Percentiles rank a stretch among this genome's conserved stretches.
phyloP scores from a whole-genome alignment of 1,139 yeast genomes.

The Geotrichum restrictum region DNA sequence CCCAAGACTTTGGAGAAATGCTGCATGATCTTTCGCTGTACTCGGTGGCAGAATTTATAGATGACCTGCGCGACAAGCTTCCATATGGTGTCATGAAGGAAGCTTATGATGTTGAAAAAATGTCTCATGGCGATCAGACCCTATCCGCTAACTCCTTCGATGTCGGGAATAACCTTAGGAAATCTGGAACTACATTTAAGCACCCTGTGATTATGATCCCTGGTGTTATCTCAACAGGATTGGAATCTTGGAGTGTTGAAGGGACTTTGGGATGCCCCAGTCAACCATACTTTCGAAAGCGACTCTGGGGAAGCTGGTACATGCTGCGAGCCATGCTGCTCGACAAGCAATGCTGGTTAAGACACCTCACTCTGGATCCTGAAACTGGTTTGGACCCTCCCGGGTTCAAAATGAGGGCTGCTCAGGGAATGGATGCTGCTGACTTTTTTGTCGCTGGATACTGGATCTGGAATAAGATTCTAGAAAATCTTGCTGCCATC shows the following conservation, averaged over 20 bases:
- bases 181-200: constrained; percentile 52
- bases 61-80: constrained; percentile 41
- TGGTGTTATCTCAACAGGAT: constrained; percentile 91
- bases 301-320: constrained; percentile 95
- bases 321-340: constrained; percentile 90
- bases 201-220: constrained; percentile 90
- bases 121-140: constrained; percentile 17
- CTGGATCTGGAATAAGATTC: constrained; percentile 96
- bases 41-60: constrained; percentile 34
- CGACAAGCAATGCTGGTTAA: constrained; percentile 90
- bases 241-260: constrained; percentile 86
- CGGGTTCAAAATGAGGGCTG: constrained; percentile 73
- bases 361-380: constrained; percentile 82
- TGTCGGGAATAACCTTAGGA: constrained; percentile 67
- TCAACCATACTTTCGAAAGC: constrained; percentile 76
- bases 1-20: constrained; percentile 48
- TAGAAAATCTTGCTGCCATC: constrained; percentile 87
- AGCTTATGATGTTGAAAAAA: constrained; percentile 51
- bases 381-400: constrained; percentile 92
- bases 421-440: constrained; percentile 95
- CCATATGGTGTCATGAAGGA: constrained; percentile 64
- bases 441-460: constrained; percentile 96
- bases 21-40: constrained; percentile 55
- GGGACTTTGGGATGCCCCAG: constrained; percentile 79
- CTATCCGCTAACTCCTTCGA: constrained; percentile 77